Conservation (phyloP, 345 rosid genomes). For the Arabis alpina region DNA sequence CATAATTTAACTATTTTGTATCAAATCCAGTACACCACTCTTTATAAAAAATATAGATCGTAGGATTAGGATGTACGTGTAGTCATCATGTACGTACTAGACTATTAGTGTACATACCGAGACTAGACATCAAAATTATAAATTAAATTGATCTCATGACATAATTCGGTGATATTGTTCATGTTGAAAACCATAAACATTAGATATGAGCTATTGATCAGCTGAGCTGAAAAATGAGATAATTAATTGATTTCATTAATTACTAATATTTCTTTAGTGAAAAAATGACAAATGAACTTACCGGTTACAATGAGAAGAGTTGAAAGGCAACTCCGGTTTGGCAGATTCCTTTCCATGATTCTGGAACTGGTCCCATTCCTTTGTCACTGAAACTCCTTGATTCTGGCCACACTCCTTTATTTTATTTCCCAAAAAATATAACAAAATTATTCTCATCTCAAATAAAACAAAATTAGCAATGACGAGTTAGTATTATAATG, state of each 20-base stretch:
- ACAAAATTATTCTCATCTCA: neutral
- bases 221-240: too few relatives aligned
- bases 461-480: too few relatives aligned
- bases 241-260: too few relatives aligned
- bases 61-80: too few relatives aligned
- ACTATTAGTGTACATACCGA: too few relatives aligned
- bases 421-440: neutral
- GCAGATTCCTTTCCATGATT: slow-evolving; percentile 84
- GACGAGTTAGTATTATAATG: too few relatives aligned
- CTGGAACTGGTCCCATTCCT: slow-evolving; percentile 73
- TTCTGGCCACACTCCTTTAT: slow-evolving; percentile 85
- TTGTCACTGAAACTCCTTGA: slow-evolving; percentile 66
- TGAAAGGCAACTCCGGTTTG: slow-evolving; percentile 63
- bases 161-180: neutral
- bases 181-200: neutral
- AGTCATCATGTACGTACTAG: too few relatives aligned
- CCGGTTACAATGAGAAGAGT: slow-evolving; percentile 75
- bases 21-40: neutral
- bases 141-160: neutral
- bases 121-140: too few relatives aligned
- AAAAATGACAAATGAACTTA: slow-evolving; percentile 12
- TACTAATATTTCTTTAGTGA: too few relatives aligned
- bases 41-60: too few relatives aligned
- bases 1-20: neutral
- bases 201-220: neutral